These are phyloP conservation scores for Oryza meyeriana DNA, from an alignment of 176 grass and related monocot genomes.

Conservation along the genomic window DNA sequence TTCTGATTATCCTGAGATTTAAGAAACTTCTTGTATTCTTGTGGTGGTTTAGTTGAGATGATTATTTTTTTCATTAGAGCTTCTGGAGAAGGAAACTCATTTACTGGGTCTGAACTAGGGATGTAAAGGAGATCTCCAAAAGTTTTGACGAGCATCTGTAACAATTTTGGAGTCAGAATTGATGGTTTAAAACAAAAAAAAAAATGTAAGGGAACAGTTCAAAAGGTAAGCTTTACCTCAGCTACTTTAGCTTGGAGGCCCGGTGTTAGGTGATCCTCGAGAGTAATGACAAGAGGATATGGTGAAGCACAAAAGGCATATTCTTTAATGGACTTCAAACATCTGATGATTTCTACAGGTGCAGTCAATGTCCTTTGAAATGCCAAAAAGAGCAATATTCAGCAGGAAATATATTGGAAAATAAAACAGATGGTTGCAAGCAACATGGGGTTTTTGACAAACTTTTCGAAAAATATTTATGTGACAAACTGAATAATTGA, in stretches of 20 bases:
- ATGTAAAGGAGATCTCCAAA: slow-evolving; percentile 74
- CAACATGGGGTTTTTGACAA: background rate
- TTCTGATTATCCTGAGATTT: slow-evolving; percentile 46
- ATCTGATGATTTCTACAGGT: slow-evolving; percentile 70
- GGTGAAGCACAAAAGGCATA: slow-evolving; percentile 63
- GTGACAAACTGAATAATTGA: background rate
- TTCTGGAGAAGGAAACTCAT: slow-evolving; percentile 91
- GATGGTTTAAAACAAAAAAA: background rate
- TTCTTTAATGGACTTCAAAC: slow-evolving; percentile 83
- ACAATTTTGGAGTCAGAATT: slow-evolving; percentile 24
- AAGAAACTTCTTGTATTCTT: slow-evolving; percentile 82
- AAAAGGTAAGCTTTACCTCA: slow-evolving; percentile 48
- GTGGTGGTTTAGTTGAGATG: slow-evolving; percentile 94
- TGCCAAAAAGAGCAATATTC: slow-evolving; percentile 17
- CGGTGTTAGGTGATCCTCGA: slow-evolving; percentile 95
- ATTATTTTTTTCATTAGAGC: slow-evolving; percentile 74
- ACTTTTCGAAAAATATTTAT: background rate
- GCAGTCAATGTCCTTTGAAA: slow-evolving; percentile 79
- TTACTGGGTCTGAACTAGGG: slow-evolving; percentile 56
- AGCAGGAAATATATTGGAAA: slow-evolving; percentile 9
- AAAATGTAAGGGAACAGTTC: background rate
- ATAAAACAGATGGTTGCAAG: background rate
- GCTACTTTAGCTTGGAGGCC: slow-evolving; percentile 96
- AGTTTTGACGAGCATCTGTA: slow-evolving; percentile 71
- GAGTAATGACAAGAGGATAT: slow-evolving; percentile 90